Conservation (phyloP, 1,139 yeast species). For the Spathaspora sp. region DNA sequence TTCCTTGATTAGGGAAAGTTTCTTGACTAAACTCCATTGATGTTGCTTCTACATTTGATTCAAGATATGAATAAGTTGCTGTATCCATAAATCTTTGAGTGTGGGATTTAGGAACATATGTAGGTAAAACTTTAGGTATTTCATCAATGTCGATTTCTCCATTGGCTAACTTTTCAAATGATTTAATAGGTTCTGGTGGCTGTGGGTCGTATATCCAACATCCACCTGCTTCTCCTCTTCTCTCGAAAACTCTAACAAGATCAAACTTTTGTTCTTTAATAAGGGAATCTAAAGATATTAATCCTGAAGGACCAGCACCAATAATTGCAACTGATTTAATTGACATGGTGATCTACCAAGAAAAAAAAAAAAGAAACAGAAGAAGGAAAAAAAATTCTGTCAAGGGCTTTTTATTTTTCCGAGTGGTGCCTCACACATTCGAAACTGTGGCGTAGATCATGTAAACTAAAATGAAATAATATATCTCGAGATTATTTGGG, state of each 20-base stretch:
- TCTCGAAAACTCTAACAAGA: slow-evolving; percentile 44
- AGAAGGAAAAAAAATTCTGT: not conserved
- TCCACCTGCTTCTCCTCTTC: slow-evolving; percentile 44
- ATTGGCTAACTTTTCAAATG: slow-evolving; percentile 15
- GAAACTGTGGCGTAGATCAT: not conserved
- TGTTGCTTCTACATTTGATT: slow-evolving; percentile 60
- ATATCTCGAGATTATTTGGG: not conserved
- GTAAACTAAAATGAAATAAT: not conserved
- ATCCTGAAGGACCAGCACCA: slow-evolving; percentile 73
- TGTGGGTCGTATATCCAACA: slow-evolving; percentile 38
- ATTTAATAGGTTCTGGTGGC: slow-evolving; percentile 21
- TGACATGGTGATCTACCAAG: slow-evolving; percentile 1
- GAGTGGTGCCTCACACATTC: not conserved
- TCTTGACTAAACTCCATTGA: slow-evolving; percentile 55
- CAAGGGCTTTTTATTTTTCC: slow-evolving; percentile 1
- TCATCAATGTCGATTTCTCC: slow-evolving; percentile 14
- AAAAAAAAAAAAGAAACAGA: not conserved
- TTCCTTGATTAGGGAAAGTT: slow-evolving; percentile 34
- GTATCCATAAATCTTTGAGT: slow-evolving; percentile 24
- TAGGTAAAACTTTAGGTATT: slow-evolving; percentile 20
- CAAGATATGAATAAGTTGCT: slow-evolving; percentile 52
- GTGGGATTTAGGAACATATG: slow-evolving; percentile 31
- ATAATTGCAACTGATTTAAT: slow-evolving; percentile 45
- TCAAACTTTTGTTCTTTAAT: slow-evolving; percentile 43
- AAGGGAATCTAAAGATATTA: slow-evolving; percentile 56